Evolutionary conservation across 140 eudicot species (phyloP), one percentile per base, ranked within the genome.

Genomic region (Ambrosia hybrid): DNA sequence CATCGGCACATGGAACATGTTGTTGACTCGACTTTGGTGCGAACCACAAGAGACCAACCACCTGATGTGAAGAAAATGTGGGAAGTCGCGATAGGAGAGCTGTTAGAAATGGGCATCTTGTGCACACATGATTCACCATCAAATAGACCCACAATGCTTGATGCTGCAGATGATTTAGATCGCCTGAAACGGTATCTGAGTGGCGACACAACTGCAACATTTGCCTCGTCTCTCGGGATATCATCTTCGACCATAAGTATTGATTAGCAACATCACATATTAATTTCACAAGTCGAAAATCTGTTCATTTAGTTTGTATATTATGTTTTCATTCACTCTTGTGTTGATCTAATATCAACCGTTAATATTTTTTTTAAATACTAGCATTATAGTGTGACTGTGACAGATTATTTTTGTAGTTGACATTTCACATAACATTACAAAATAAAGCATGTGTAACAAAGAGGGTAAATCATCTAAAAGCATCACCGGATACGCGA

Each of bases 141-240:
- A 2, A 75, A 62, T 56, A 80, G 88, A 63, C 94, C 94, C 14
- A 77, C 88, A 12, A 87, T 87, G 90, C 85, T 83, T 3, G 92
- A 83, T 70, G 82, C 70, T 3, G 88, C 94, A 2, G 84, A 82
- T 38, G 88, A 84, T 62, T 64, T 87, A 75, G 86, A 80, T 71
- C 83, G 84, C n/a, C 80, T 87, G 58, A 87, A 87, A 71, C 76
- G 83, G 36, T 80, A 84, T 72, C 73, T 84, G 21, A 66, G 34
- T 2, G 93, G 87, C 33, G 93, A 87, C 33, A 82, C 84, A 6
- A 82, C 86, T 2, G 71, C 84, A 36, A 84, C 87, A 48, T 84
- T 87, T 37, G 82, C 89, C 3, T 82, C 89, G 6, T 82, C 93
- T n/a, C 87, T 84, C 4, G 89, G 85, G 51, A 72, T 84, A 9